Evolutionary conservation across 1,284 basidiomycete genomes (phyloP), one percentile per base, ranked within the genome.

Genomic region (Coniferiporia sulphurascens): DNA sequence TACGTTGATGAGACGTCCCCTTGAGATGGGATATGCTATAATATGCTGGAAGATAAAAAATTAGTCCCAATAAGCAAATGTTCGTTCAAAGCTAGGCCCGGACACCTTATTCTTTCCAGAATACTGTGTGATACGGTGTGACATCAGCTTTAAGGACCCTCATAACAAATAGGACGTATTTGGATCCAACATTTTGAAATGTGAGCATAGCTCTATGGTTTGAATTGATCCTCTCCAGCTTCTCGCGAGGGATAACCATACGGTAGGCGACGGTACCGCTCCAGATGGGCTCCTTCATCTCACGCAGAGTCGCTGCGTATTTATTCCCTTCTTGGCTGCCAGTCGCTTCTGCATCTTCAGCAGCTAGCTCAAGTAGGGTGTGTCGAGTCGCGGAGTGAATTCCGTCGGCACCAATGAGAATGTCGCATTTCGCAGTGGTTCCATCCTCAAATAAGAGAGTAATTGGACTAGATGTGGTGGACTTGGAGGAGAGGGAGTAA

Each of bases 381-480:
- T 48, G 55, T 32, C 59, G 69, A 2, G 70, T 69, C 4, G 63
- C 64, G 0, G 72, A 74, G 52, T 70, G 70, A 54, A 76, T 64
- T 0, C 81, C 81, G 60, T 83, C 81, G 0, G 79, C 77, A 22
- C 78, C 81, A 19, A 83, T 69, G n/a, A 82, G 71, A 9, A 82
- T 45, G 59, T 83, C 79, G 62, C 75, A 79, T 10, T 17, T 17
- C 44, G 75, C 73, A 0, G 68, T 69, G 1, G 73, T 68, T 3
- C 77, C 79, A 59, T 82, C 78, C 4, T 69, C 49, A 62, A 83
- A 83, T 9, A 67, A 61, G 13, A 83, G 63, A 4, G 62, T 67
- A 19, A 81, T 71, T 0, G 64, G 56, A 8, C 63, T 21, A 0
- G 62, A 59, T 17, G 67, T 61, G 2, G 48, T 15, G 32, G 7